These are phyloP conservation scores for Lentinula detonsa DNA, from an alignment of 768 basidiomycete genomes.

Conservation along the genomic window DNA sequence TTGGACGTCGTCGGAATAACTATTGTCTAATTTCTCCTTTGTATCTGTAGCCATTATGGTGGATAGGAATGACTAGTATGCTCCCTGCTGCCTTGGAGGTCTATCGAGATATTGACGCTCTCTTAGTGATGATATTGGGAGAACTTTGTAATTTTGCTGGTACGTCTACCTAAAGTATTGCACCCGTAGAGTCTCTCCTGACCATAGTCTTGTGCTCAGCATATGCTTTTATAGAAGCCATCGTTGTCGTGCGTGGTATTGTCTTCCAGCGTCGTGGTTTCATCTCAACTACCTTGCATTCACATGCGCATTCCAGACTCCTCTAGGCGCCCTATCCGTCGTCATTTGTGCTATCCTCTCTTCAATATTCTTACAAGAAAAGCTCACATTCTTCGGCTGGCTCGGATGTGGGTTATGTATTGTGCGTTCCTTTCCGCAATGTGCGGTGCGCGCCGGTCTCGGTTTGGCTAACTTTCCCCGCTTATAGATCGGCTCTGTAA, in stretches of 20 bases:
- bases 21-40: conserved; percentile 5
- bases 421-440: conserved; percentile 37
- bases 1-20: neutral
- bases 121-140: conserved; percentile 84
- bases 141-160: conserved; percentile 84
- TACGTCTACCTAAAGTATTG: conserved; percentile 28
- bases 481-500: conserved; percentile 69
- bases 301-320: conserved; percentile 49
- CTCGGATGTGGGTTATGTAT: conserved; percentile 90
- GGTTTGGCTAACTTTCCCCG: neutral
- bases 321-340: conserved; percentile 92
- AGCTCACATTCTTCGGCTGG: conserved; percentile 94
- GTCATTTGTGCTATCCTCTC: conserved; percentile 93
- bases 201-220: conserved; percentile 29
- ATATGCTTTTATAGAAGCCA: conserved; percentile 87
- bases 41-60: conserved; percentile 70
- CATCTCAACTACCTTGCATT: conserved; percentile 1
- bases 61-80: conserved; percentile 86
- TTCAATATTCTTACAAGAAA: conserved; percentile 90
- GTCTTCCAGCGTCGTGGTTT: neutral
- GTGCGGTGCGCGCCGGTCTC: neutral
- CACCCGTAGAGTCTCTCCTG: conserved; percentile 13
- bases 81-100: neutral
- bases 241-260: conserved; percentile 72
- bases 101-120: neutral